Base-by-base conservation (phyloP, 2,329 filamentous ascomycete species). In the Cadophora sp. region DNA sequence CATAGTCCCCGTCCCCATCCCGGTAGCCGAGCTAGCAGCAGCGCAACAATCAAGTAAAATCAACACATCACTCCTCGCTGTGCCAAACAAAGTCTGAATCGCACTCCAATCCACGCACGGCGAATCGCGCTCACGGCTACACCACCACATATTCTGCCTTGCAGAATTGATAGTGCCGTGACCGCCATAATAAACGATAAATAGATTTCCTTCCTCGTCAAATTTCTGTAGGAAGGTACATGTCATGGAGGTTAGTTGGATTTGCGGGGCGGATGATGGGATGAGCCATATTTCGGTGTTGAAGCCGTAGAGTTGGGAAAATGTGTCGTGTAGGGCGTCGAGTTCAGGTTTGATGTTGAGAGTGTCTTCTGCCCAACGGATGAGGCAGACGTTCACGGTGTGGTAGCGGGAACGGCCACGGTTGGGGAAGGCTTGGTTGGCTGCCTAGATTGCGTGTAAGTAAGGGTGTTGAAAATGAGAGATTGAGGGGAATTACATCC, bases 331-430 rank as follows among this genome's bases (percentile, higher is more conserved):
- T 48, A 88, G 76, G 66, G 87, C 84, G 70, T 88, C 84, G 22
- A 89, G 77, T 75, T 88, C 86, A 1, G 85, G 85, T 16, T 87
- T 79, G 19, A 88, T 69, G 12, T 65, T 87, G 9, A 88, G 77
- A 66, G 88, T 86, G 70, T 88, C 86, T 2, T 81, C 85, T 59
- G 82, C 83, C 86, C 86, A 88, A 75, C 88, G 85, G 27, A 88
- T 77, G 48, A 88, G 79, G 22, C 88, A 78, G 2, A 82, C 82
- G 65, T 86, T 82, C 3, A 88, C 86, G 63, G 85, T 86, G 68
- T 79, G 82, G 76, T 88, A 89, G 66, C 86, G 81, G 71, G 82
- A 76, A 64, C 81, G 80, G 43, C 85, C 85, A 55, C 81, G 81
- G 73, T 88, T 88, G 7, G 86, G 86, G 62, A 72, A 72, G 3